Evolutionary conservation across 495 filamentous ascomycete genomes (phyloP), one percentile per base, ranked within the genome.

Genomic region (Penicillium bovifimosum): DNA sequence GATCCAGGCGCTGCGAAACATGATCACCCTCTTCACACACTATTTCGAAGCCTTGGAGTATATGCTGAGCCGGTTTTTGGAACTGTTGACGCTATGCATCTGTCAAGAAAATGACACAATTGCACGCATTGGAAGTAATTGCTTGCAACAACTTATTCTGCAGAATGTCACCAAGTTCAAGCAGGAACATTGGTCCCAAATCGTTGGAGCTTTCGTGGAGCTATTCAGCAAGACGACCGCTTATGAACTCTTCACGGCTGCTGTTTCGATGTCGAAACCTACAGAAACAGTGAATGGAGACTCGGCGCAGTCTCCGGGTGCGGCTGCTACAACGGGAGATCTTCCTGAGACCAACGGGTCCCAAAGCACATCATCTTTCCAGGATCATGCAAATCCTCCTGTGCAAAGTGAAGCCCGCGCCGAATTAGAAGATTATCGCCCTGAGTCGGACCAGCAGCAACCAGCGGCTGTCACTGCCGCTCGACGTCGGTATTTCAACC

Each of bases 51-150:
- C 89, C 0, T 72, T 99, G 24, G 90, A 96, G 66, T 92, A 95
- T 65, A 97, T 99, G 95, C 79, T 99, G 16, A 90, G 96, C 61
- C 77, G 92, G 24, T 96, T 97, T 63, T 74, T 99, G 33, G 91
- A 97, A 61, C 81, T 99, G 9, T 72, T 99, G 1, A 90, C 89
- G 3, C 79, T 97, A 14, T 99, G 93, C 63, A 99, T 99, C 45
- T 97, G 92, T 66, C 93, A 99, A 65, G 93, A 99, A 65, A 99
- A 97, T 62, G 93, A 99, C 65, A 99, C 95, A 0, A 95, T 99
- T 47, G 93, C 93, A 6, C 81, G 95, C 36, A 99, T 99, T 60
- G 93, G 93, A 45, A 96, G 91, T 72, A 97, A 96, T 62, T 99
- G 93, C 60, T 70, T 99, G 41, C 93, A 99, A 64, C 91, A 96